Base-by-base conservation (phyloP, 805 yeast species). In the Kodamaea fukazawae region DNA sequence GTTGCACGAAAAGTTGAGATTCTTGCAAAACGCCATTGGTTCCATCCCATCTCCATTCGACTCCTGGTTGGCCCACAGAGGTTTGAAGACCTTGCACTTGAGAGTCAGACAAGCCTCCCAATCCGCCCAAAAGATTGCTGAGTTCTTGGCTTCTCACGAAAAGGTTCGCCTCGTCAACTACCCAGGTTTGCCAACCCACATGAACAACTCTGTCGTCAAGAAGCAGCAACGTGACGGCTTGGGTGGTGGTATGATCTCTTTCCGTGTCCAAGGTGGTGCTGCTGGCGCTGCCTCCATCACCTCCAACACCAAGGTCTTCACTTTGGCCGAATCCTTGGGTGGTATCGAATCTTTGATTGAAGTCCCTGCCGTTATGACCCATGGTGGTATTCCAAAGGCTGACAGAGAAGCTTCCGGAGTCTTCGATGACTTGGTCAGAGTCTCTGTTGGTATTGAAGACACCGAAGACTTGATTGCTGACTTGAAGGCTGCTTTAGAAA, bases 181-280 rank as follows among this genome's bases (percentile, higher is more conserved):
- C 71, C 95, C 96, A 36, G 95, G 95, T 41, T 75, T 87, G 50
- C 70, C 76, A 55, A 56, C 83, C 29, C 86, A 84, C 61, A 68
- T 75, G 42, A 73, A 77, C 63, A 77, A 78, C 55, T 78, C 67
- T 7, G 76, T 85, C 40, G 91, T 86, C 17, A 48, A 65, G 50
- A 76, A 69, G 47, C 96, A 87, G 67, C 95, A 86, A 70, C 78
- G 91, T 61, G 80, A 85, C 46, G 84, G 82, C 36, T 75, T 86
- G 50, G 96, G 96, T 47, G 96, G 96, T 55, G 96, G 96, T 61
- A 87, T 87, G 85, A 79, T 87, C 57, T 82, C 95, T 7, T 86
- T 87, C 75, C 79, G 95, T 71, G 76, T 87, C 65, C 72, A 76
- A 49, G 96, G 95, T 41, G 95, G 90, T 55, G 85, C 85, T 42